A percentile compares a stretch with the other conserved stretches of the same genome.
phyloP scores from a whole-genome alignment of 2,329 filamentous ascomycete species.

The Pleomassaria siparia region DNA sequence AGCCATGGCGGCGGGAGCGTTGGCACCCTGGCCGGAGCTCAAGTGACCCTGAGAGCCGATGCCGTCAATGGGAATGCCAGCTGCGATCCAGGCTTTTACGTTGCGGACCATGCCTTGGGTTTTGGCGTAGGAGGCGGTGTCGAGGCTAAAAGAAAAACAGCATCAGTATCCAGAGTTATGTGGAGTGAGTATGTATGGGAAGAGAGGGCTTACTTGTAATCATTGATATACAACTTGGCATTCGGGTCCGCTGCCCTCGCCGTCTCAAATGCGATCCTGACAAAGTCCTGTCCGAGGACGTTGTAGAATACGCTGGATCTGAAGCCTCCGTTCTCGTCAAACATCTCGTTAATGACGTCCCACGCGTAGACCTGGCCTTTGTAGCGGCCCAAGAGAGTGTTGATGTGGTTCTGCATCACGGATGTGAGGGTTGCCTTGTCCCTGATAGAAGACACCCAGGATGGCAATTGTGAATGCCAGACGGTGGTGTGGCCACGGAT shows the following conservation, averaged over 20 bases:
- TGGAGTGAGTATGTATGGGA: not conserved
- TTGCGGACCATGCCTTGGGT: slow-evolving; percentile 57
- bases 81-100: slow-evolving; percentile 66
- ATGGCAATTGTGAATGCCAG: slow-evolving; percentile 58
- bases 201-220: slow-evolving; percentile 50
- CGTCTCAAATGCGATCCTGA: slow-evolving; percentile 70
- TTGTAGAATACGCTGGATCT: slow-evolving; percentile 66
- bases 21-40: slow-evolving; percentile 50
- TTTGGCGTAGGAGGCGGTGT: slow-evolving; percentile 62
- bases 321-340: slow-evolving; percentile 62
- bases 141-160: slow-evolving; percentile 56
- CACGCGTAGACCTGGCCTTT: slow-evolving; percentile 66
- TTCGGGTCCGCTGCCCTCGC: slow-evolving; percentile 67
- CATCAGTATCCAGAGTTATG: not conserved
- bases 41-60: slow-evolving; percentile 64
- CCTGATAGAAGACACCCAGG: slow-evolving; percentile 61
- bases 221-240: slow-evolving; percentile 76
- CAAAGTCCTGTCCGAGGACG: slow-evolving; percentile 70
- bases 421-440: slow-evolving; percentile 57
- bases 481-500: slow-evolving; percentile 68
- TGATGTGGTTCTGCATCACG: slow-evolving; percentile 64
- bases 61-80: slow-evolving; percentile 66
- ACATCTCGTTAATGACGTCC: slow-evolving; percentile 68
- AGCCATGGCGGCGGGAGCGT: slow-evolving; percentile 51
- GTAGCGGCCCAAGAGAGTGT: slow-evolving; percentile 58